Evolutionary conservation across 208 protist species (phyloP).

Genomic region (Trichomonas vaginalis): DNA sequence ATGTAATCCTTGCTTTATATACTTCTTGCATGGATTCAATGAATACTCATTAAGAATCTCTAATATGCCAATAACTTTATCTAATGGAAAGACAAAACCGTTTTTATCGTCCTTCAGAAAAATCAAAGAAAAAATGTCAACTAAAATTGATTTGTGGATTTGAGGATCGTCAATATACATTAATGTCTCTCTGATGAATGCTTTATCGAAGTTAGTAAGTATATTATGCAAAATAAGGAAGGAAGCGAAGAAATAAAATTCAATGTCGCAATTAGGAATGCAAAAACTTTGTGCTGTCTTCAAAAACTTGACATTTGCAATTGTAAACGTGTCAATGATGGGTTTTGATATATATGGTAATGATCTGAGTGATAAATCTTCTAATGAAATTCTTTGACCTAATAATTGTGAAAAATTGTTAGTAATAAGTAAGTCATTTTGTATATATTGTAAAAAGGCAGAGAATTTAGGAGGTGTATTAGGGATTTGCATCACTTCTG

Average conservation of each 20-base stretch:
- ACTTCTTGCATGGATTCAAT: neutral
- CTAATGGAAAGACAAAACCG: neutral
- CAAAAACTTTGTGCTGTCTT: neutral
- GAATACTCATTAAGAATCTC: neutral
- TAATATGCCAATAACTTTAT: neutral
- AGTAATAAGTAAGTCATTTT: neutral
- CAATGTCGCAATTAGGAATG: neutral
- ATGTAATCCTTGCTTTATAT: neutral
- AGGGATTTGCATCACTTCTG: neutral
- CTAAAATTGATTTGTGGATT: neutral
- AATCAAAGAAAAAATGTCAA: neutral
- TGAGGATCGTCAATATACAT: neutral
- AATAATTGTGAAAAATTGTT: neutral
- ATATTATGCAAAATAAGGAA: neutral
- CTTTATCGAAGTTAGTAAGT: neutral
- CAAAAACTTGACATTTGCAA: neutral
- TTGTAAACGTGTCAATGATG: neutral
- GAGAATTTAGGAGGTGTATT: neutral
- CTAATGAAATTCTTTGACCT: neutral
- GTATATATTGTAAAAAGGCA: neutral
- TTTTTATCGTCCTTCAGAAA: neutral
- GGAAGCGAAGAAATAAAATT: neutral
- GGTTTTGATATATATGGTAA: neutral
- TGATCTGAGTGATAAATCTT: neutral
- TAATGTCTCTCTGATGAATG: neutral